Base-by-base conservation (phyloP, 305 asterid genomes). In the Fraxinus baroniana region DNA sequence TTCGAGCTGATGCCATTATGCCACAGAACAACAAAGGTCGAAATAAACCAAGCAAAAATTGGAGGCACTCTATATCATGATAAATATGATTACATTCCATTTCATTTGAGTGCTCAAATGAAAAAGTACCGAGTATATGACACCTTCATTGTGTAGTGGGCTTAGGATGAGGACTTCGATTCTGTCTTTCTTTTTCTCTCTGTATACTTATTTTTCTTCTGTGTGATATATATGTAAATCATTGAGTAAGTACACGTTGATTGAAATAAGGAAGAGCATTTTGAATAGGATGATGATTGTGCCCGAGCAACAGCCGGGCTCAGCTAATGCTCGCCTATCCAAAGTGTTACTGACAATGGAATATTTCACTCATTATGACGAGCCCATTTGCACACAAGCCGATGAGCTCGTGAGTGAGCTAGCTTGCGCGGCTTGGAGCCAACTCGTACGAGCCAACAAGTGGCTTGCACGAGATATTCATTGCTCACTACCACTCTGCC, bases 11-110 rank as follows among this genome's bases (percentile, higher is more conserved):
- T 64, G 97, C 91, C 32, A 26, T 88, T 20, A 1, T 74, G 12
- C 18, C 39, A 17, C 86, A 79, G 64, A 87, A 82, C 49, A n/a
- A 89, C 10, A 91, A 87, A 83, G 89, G 78, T 22, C 85, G 91
- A 62, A 91, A 86, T 57, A 91, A 87, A 49, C 91, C 95, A 13
- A 70, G 78, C 17, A 92, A 86, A 86, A 94, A 89, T 73, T 80
- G 98, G 86, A 81, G 96, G 41, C 96, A 92, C 86, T 95, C 97
- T 8, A 87, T 95, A 83, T 95, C 97, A 41, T 95, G 86, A 90
- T 82, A 36, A 49, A 68, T 68, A 68, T 37, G 64, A 71, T 13
- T 3, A 18, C 0, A 49, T 55, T n/a, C 2, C 10, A 55, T n/a
- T 55, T 55, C 9, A 36, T 2, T 55, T n/a, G 2, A 18, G 66